Base-by-base conservation (phyloP, 2,329 filamentous ascomycete species). In the Fusarium begoniae region DNA sequence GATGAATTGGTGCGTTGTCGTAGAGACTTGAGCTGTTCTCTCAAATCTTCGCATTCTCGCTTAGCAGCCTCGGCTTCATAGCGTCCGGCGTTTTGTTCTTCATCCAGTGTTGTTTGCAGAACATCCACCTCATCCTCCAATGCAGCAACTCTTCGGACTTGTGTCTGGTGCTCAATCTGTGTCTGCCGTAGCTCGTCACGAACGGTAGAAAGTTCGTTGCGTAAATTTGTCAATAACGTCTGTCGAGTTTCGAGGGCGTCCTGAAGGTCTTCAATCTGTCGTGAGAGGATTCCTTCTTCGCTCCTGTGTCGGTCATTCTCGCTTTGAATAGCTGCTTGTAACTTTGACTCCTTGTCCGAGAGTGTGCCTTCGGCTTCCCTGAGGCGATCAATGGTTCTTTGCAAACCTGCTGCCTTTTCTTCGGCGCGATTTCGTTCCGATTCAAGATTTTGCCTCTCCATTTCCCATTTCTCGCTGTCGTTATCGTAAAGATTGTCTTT, bases 101-200 rank as follows among this genome's bases (percentile, higher is more conserved):
- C 75, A 44, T 78, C 75, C 32, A 79, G 51, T 13, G 76, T 80
- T 38, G 63, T 77, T 79, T 94, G 92, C 20, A 95, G 83, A 35
- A 94, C 89, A 60, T 94, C 91, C n/a, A 94, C 86, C 79, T 95
- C 93, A 73, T 95, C 93, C 79, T 95, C 92, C 26, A 95, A 81
- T 13, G 87, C 87, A 65, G 92, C 89, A 5, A 91, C 85, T 79
- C 91, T 94, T 73, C 93, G 91, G 55, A 86, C 85, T 68, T 93
- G 86, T 2, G 86, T 80, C 73, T 90, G 88, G 78, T 90, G 87
- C 73, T 92, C 90, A 28, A 91, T 86, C 72, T 91, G 89, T 32
- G 89, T 89, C 56, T 92, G 85, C n/a, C 92, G 89, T 14, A 95
- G 86, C 63, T 94, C 91, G 72, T 95, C 92, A 61, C 89, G 90